phyloP scores from a whole-genome alignment of 2,329 filamentous ascomycete genomes.

The Fusarium continuum region DNA sequence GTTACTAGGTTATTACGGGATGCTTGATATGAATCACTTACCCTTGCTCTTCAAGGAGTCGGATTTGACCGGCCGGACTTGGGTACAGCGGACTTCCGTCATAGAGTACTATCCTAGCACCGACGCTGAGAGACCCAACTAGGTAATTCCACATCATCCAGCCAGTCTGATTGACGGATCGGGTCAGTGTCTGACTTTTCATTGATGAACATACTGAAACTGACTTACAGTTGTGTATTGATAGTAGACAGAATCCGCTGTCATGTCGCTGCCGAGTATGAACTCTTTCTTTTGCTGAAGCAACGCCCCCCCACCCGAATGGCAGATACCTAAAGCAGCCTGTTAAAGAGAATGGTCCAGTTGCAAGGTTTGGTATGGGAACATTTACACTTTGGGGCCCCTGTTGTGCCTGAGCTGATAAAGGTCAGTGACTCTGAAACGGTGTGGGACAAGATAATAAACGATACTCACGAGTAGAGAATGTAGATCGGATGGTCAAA shows the following conservation, averaged over 20 bases:
- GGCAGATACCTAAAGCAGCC: neutral
- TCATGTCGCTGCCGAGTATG: neutral
- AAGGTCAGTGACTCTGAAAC: neutral
- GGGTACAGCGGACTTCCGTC: neutral
- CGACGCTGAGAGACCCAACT: neutral
- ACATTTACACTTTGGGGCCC: neutral
- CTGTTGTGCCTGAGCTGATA: neutral
- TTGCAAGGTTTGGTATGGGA: too few species aligned
- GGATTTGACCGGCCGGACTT: neutral
- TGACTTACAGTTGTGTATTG: neutral
- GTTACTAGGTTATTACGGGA: neutral
- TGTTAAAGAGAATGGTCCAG: too few species aligned
- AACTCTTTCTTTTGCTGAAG: neutral
- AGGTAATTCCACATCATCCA: neutral
- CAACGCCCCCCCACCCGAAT: neutral
- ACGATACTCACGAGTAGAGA: neutral
- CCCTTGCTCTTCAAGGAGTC: neutral
- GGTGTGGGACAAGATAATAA: neutral
- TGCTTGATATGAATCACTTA: too few species aligned
- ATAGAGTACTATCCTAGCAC: neutral
- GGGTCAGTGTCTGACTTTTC: too few species aligned
- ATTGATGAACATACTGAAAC: too few species aligned
- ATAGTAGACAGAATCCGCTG: neutral
- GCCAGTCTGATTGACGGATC: neutral
- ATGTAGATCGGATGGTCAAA: conserved; percentile 6